Percentiles rank a stretch among this genome's conserved stretches.
These are phyloP conservation scores for Sanghuangporus weigelae DNA, from an alignment of 1,284 basidiomycete genomes.

Conservation along the genomic window DNA sequence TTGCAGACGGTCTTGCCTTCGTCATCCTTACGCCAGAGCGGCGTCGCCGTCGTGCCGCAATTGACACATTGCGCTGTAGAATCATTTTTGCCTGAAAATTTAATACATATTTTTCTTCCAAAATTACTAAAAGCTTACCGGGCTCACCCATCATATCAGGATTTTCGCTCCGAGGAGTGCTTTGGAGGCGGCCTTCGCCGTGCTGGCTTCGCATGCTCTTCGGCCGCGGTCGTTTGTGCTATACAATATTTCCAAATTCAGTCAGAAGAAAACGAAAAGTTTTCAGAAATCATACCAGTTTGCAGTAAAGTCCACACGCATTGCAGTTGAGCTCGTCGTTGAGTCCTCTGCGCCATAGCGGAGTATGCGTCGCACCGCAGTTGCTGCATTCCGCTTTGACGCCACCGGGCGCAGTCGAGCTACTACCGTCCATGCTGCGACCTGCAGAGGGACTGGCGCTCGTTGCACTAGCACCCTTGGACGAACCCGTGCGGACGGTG, in stretches of 20 bases:
- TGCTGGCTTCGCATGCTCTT: slow-evolving; percentile 77
- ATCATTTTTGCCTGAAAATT: slow-evolving; percentile 20
- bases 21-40: slow-evolving; percentile 88
- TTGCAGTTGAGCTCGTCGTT: slow-evolving; percentile 84
- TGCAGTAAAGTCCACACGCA: slow-evolving; percentile 76
- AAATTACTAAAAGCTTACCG: slow-evolving; percentile 21
- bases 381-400: slow-evolving; percentile 80
- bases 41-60: slow-evolving; percentile 84
- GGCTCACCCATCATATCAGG: slow-evolving; percentile 34
- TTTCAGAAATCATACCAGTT: slow-evolving; percentile 46
- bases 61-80: slow-evolving; percentile 76
- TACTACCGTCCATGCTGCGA: neutral
- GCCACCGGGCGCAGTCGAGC: slow-evolving; percentile 56
- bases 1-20: slow-evolving; percentile 91
- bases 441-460: slow-evolving; percentile 36
- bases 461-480: slow-evolving; percentile 42
- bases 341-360: slow-evolving; percentile 73
- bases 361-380: slow-evolving; percentile 79
- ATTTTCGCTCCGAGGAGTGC: slow-evolving; percentile 49
- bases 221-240: slow-evolving; percentile 79
- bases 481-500: neutral
- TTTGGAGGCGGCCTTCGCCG: slow-evolving; percentile 59
- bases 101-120: slow-evolving; percentile 20
- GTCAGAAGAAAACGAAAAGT: slow-evolving; percentile 17
- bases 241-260: slow-evolving; percentile 16